A percentile compares a stretch with the other conserved stretches of the same genome.
phyloP scores from a whole-genome alignment of 805 yeast species.

The Candida tibetensis region DNA sequence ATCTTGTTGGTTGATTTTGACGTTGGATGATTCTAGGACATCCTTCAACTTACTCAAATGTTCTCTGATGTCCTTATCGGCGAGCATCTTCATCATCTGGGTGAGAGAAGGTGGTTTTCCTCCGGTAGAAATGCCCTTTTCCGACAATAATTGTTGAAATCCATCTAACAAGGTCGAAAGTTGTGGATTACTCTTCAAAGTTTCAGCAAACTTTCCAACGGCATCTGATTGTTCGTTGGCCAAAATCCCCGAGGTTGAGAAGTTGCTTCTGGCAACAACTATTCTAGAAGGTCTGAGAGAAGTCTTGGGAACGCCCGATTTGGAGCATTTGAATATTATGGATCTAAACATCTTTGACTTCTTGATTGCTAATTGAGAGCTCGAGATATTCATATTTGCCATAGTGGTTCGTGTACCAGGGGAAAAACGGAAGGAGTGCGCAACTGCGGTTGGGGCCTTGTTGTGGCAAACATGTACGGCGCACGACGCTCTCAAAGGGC shows the following conservation, averaged over 20 bases:
- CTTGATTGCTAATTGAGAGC: too few species aligned
- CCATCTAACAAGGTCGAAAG: conserved; percentile 26
- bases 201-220: conserved; percentile 10
- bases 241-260: not conserved
- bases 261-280: not conserved
- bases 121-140: conserved; percentile 31
- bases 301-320: not conserved
- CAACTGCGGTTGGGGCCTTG: too few species aligned
- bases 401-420: not conserved
- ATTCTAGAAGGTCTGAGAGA: too few species aligned
- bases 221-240: conserved; percentile 9
- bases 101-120: conserved; percentile 34
- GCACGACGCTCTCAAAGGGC: not conserved
- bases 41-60: conserved; percentile 26
- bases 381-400: too few species aligned
- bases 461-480: not conserved
- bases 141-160: conserved; percentile 28
- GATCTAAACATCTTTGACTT: not conserved
- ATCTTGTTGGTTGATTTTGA: conserved; percentile 32
- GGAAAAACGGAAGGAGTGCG: too few species aligned
- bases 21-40: conserved; percentile 30
- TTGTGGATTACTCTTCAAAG: conserved; percentile 25
- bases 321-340: not conserved
- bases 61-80: conserved; percentile 35
- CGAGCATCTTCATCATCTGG: conserved; percentile 35